Base-by-base conservation (phyloP, 495 filamentous ascomycete genomes). In the Jackrogersella multiformis region DNA sequence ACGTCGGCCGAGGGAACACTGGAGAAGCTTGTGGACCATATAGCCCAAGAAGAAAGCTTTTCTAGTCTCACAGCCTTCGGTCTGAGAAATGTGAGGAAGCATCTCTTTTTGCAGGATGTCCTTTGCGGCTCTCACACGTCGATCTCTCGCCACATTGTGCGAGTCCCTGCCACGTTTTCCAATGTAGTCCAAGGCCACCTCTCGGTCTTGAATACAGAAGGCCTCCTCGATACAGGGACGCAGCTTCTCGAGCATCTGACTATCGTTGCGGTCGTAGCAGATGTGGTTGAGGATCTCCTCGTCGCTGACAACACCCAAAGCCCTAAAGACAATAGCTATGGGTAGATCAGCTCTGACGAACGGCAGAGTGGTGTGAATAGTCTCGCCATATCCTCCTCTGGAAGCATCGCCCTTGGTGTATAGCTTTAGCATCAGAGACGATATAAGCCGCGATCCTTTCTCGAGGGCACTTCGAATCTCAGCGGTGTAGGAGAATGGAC, bases 11-110 rank as follows among this genome's bases (percentile, higher is more conserved):
- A 98, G 82, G 39, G 91, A 90, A 75, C 92, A 96, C 73, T 96
- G 93, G 1, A 99, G 83, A 64, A 99, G 86, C 72, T 92, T 87
- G 77, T 98, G 93, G 41, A 97, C 91, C 96, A 99, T 98, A 77
- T 98, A 99, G 26, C 96, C 95, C 34, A 99, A 81, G 86, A 98
- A 99, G 82, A 97, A 98, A 4, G 95, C 95, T 76, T 99, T 99
- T 24, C 92, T 82, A 1, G 94, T 97, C 73, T 98, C 95, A 70
- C 92, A 96, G n/a, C 95, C 95, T 76, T 97, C 92, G 53, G 85
- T 88, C 73, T 98, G 96, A 1, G 94, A 96, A 44, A 99, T 97
- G 71, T 99, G 95, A 5, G 95, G 95, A 41, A 99, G 81, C 68
- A 97, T 86, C 80, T 99, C 95, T 78, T 96, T 97, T 79, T 97